phyloP scores from a whole-genome alignment of 1,139 yeast genomes.

The Saccharomyces hybrid region DNA sequence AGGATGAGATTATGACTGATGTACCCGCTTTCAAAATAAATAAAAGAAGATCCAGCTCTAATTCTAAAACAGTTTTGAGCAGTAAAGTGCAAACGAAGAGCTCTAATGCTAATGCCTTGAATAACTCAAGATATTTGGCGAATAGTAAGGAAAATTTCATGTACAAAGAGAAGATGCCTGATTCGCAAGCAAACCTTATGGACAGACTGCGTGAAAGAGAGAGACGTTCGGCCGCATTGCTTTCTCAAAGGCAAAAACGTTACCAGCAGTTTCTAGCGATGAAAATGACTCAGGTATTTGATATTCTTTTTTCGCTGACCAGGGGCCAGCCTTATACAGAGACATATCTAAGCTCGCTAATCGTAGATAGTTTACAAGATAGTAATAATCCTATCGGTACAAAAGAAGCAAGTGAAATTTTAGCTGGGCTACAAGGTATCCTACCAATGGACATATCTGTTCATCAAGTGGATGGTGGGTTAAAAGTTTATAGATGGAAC shows the following conservation, averaged over 20 bases:
- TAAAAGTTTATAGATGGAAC: slow-evolving; percentile 26
- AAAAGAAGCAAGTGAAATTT: slow-evolving; percentile 30
- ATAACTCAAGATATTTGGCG: slow-evolving; percentile 10
- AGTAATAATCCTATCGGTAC: slow-evolving; percentile 31
- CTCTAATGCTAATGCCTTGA: slow-evolving; percentile 1
- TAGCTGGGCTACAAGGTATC: slow-evolving; percentile 19
- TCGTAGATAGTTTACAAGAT: slow-evolving; percentile 31
- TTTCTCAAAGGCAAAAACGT: slow-evolving; percentile 31
- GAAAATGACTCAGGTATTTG: slow-evolving; percentile 36
- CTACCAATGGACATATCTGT: slow-evolving; percentile 15
- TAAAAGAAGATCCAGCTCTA: slow-evolving; percentile 17
- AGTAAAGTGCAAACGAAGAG: slow-evolving; percentile 1
- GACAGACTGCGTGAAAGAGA: slow-evolving; percentile 27
- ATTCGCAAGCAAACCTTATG: slow-evolving; percentile 20
- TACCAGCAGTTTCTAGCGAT: slow-evolving; percentile 37
- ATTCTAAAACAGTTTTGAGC: background rate
- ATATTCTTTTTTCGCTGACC: slow-evolving; percentile 28
- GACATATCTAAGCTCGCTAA: slow-evolving; percentile 25
- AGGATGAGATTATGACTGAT: slow-evolving; percentile 12
- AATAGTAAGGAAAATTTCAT: slow-evolving; percentile 16
- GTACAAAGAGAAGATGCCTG: slow-evolving; percentile 14
- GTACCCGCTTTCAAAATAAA: slow-evolving; percentile 18
- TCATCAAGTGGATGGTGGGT: slow-evolving; percentile 22
- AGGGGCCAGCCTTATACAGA: slow-evolving; percentile 31
- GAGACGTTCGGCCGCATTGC: slow-evolving; percentile 21